These are phyloP conservation scores for Ophiostoma piceae DNA, from an alignment of 2,329 filamentous ascomycete genomes.

Conservation along the genomic window DNA sequence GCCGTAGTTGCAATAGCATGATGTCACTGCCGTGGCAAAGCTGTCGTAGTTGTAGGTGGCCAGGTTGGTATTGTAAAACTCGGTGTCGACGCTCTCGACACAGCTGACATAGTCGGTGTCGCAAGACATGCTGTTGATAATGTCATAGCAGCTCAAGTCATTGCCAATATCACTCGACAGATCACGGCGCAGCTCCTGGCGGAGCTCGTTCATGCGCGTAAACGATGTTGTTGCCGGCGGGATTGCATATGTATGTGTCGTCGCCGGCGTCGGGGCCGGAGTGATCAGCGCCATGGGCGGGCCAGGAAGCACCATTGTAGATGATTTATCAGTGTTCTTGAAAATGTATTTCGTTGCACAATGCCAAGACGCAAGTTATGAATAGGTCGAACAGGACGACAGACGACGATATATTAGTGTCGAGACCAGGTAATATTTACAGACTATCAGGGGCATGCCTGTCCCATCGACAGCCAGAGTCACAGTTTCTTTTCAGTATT, in stretches of 20 bases:
- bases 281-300: neutral
- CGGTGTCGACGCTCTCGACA: neutral
- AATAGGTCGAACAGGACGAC: neutral
- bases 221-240: slow-evolving; percentile 22
- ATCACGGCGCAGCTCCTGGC: slow-evolving; percentile 17
- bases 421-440: neutral
- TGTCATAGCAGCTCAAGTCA: neutral
- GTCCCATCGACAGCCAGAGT: neutral
- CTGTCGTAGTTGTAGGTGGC: neutral
- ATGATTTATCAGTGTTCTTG: neutral
- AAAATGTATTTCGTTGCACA: neutral
- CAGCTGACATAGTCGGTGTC: neutral
- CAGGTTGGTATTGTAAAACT: neutral
- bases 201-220: slow-evolving; percentile 17
- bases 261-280: slow-evolving; percentile 15
- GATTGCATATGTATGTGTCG: slow-evolving; percentile 23
- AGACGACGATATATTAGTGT: neutral
- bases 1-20: slow-evolving; percentile 31
- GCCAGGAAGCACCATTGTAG: neutral
- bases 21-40: slow-evolving; percentile 5
- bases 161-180: neutral
- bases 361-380: neutral
- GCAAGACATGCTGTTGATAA: neutral
- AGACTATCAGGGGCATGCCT: neutral
- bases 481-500: neutral